phyloP scores from a whole-genome alignment of 306 rosid genomes.

The Dryas drummondii region DNA sequence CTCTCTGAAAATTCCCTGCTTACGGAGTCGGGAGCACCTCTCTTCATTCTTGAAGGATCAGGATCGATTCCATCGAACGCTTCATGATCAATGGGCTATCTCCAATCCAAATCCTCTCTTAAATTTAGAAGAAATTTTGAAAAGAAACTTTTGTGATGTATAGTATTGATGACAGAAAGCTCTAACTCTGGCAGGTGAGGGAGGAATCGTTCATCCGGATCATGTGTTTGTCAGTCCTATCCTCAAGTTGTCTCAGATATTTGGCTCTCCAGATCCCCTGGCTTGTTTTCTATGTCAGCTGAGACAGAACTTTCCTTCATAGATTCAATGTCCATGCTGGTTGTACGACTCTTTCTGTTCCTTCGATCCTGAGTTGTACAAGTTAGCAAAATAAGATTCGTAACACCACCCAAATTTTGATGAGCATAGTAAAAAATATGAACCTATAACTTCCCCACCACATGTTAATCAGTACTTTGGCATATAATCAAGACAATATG shows the following conservation, averaged over 20 bases:
- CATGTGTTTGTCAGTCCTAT: constrained; percentile 49
- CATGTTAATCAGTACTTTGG: no score
- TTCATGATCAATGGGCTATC: constrained; percentile 37
- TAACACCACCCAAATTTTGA: constrained; percentile 1
- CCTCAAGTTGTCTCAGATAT: constrained; percentile 43
- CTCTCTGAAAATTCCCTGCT: constrained; percentile 27
- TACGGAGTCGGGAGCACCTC: constrained; percentile 27
- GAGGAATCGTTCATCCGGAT: constrained; percentile 31
- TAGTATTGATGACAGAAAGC: constrained; percentile 31
- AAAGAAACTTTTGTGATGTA: constrained; percentile 40
- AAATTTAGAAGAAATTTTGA: constrained; percentile 27
- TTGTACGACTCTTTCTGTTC: constrained; percentile 64
- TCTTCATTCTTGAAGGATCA: constrained; percentile 28
- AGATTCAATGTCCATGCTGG: constrained; percentile 74
- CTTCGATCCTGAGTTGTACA: constrained; percentile 73
- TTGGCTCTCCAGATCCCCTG: constrained; percentile 39
- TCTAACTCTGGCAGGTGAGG: constrained; percentile 26
- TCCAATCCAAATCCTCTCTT: constrained; percentile 37
- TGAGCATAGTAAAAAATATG: constrained; percentile 6
- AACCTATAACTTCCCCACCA: neutral
- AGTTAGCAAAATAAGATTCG: constrained; percentile 4
- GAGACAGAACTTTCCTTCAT: constrained; percentile 55
- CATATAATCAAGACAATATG: neutral
- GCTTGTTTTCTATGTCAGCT: constrained; percentile 43
- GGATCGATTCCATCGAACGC: neutral